Conservation (phyloP, 1,284 basidiomycete genomes). For the Trichosporon asahii region DNA sequence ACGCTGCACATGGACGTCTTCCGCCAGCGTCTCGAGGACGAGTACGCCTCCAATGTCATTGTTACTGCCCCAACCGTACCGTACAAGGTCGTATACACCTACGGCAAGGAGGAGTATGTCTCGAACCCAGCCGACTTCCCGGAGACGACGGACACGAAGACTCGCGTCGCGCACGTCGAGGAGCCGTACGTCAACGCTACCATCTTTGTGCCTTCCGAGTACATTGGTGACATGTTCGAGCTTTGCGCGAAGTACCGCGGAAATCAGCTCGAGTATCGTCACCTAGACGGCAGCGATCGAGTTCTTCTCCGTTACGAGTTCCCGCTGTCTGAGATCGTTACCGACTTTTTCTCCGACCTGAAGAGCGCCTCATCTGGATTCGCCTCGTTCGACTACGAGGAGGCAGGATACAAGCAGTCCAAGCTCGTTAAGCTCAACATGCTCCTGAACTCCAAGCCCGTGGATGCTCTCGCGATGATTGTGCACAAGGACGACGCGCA, state of each 20-base stretch:
- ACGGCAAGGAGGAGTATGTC: conserved; percentile 63
- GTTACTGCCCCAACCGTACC: conserved; percentile 91
- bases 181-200: conserved; percentile 71
- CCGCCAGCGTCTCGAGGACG: conserved; percentile 90
- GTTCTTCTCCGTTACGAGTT: conserved; percentile 74
- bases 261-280: conserved; percentile 71
- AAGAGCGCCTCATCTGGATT: conserved; percentile 82
- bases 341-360: conserved; percentile 86
- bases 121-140: conserved; percentile 94
- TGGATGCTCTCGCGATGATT: conserved; percentile 87
- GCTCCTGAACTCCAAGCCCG: conserved; percentile 76
- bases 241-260: conserved; percentile 76
- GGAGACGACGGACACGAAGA: conserved; percentile 64
- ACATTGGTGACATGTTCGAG: conserved; percentile 88
- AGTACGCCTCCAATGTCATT: conserved; percentile 85
- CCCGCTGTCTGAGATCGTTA: conserved; percentile 83
- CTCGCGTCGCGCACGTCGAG: conserved; percentile 68
- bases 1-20: conserved; percentile 92
- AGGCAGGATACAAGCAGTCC: conserved; percentile 76
- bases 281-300: conserved; percentile 63
- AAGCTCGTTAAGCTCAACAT: conserved; percentile 86
- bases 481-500: conserved; percentile 69
- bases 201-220: conserved; percentile 69
- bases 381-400: conserved; percentile 91
- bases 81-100: conserved; percentile 76